Percentiles rank a stretch among this genome's conserved stretches.
Evolutionary conservation across 176 grass and related monocot genomes (phyloP).

Genomic region (Paspalum notatum): DNA sequence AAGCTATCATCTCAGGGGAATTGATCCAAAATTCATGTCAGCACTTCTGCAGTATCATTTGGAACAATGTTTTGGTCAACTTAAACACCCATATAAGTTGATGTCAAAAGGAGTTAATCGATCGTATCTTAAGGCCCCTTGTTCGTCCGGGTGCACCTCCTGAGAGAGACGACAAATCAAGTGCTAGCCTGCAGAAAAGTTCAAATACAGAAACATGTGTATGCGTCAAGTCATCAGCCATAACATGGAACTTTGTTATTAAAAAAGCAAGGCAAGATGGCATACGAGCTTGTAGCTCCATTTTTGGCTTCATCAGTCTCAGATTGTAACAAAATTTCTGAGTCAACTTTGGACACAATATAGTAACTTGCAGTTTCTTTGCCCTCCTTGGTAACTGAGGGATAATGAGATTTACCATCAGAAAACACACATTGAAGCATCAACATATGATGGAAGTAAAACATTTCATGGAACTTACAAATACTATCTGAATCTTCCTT

Average conservation of each 20-base stretch:
- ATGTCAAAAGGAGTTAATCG: slow-evolving; percentile 36
- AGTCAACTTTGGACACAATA: slow-evolving; percentile 51
- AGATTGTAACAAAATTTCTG: slow-evolving; percentile 69
- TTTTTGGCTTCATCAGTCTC: slow-evolving; percentile 47
- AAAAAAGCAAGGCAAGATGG: not conserved
- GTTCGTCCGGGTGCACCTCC: slow-evolving; percentile 83
- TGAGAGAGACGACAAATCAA: slow-evolving; percentile 62
- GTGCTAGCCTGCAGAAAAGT: slow-evolving; percentile 46
- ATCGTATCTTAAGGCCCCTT: slow-evolving; percentile 58
- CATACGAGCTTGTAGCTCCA: slow-evolving; percentile 55
- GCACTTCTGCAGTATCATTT: slow-evolving; percentile 27
- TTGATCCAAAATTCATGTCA: slow-evolving; percentile 54
- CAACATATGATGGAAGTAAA: not conserved
- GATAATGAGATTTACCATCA: slow-evolving; percentile 27
- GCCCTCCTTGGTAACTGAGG: slow-evolving; percentile 43
- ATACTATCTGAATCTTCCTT: slow-evolving; percentile 41
- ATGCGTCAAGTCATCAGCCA: slow-evolving; percentile 22
- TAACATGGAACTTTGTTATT: not conserved
- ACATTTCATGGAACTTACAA: slow-evolving; percentile 50
- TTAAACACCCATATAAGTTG: slow-evolving; percentile 23
- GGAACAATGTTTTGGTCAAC: slow-evolving; percentile 49
- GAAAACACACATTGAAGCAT: slow-evolving; percentile 7
- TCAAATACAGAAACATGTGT: slow-evolving; percentile 19
- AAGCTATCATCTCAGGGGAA: slow-evolving; percentile 38
- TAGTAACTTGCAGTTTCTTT: slow-evolving; percentile 43